These are phyloP conservation scores for Cryptococcus floricola DNA, from an alignment of 1,284 basidiomycete species.

Conservation along the genomic window DNA sequence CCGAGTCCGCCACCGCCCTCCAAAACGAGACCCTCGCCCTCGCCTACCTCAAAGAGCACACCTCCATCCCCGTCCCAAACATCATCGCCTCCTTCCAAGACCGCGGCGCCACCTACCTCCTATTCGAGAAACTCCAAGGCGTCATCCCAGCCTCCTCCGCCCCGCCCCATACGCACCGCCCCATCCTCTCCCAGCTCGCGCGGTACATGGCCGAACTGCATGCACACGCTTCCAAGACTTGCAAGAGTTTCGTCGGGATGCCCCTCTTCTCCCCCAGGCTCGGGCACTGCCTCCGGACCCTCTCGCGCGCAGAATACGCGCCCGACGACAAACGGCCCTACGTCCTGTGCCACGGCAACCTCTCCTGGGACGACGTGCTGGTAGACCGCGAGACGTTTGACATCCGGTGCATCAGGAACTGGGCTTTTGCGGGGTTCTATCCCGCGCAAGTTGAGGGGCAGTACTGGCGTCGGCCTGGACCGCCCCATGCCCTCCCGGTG, in stretches of 20 bases:
- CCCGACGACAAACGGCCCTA: neutral
- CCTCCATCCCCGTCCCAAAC: slow-evolving; percentile 14
- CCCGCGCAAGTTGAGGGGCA: slow-evolving; percentile 11
- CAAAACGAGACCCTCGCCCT: slow-evolving; percentile 9
- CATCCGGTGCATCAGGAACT: slow-evolving; percentile 9
- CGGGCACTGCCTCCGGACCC: neutral
- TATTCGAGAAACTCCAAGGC: neutral
- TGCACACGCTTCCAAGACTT: neutral
- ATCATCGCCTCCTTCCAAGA: slow-evolving; percentile 8
- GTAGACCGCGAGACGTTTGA: slow-evolving; percentile 8
- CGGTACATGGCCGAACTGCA: slow-evolving; percentile 1
- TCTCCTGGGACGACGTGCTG: slow-evolving; percentile 12
- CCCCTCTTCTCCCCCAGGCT: neutral
- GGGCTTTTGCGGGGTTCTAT: slow-evolving; percentile 17
- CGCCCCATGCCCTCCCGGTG: neutral
- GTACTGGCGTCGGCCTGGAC: slow-evolving; percentile 3
- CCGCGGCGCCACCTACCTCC: slow-evolving; percentile 5
- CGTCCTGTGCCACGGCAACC: slow-evolving; percentile 17
- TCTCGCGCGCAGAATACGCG: neutral
- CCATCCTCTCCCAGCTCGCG: slow-evolving; percentile 2
- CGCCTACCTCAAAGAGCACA: slow-evolving; percentile 7
- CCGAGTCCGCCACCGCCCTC: neutral
- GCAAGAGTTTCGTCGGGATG: neutral
- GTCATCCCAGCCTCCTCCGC: neutral
- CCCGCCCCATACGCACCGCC: neutral